Evolutionary conservation across 2,329 filamentous ascomycete genomes (phyloP), one percentile per base, ranked within the genome.

Genomic region (Pseudocercospora ulei): DNA sequence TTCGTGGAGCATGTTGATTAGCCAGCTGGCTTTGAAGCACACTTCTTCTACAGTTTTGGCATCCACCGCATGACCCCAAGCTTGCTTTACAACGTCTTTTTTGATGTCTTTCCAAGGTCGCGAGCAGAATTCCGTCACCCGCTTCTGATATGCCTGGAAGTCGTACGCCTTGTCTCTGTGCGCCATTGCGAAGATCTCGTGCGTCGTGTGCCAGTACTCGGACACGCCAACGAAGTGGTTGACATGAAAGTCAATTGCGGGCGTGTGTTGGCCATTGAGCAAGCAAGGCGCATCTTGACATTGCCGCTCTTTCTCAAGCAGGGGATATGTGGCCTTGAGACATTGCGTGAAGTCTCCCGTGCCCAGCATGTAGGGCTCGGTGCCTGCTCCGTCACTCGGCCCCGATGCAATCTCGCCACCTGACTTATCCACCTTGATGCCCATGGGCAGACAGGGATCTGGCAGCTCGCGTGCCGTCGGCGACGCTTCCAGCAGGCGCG

Each of bases 211-310:
- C 88, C 90, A 98, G 63, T 93, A 98, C 58, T 98, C 90, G 1
- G 88, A 96, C 3, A 98, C 88, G 7, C 90, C 90, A 17, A 98
- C 80, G 55, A 98, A 98, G 60, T 95, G 92, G 54, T 98, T 98
- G 22, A 96, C 79, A 46, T 90, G 80, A 56, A 96, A 98, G 59
- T 98, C 90, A 48, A 98, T 95, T 3, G 85, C 83, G 1, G 90
- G 90, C 1, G 90, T 86, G 57, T 96, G 86, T 47, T 88, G 78
- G 1, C 90, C 87, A 52, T 95, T 84, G 24, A 98, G 69, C 20
- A 98, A 67, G 61, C 90, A 98, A 0, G 92, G 90, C 16, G 79
- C 65, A 55, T 94, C 81, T 3, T 74, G 65, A 56, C 90, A 98
- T 1, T 82, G 77, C 37, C 79, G 77, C 56, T 96, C 84, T 63